Conservation (phyloP, 305 asterid species). For the Rubia peregrina region DNA sequence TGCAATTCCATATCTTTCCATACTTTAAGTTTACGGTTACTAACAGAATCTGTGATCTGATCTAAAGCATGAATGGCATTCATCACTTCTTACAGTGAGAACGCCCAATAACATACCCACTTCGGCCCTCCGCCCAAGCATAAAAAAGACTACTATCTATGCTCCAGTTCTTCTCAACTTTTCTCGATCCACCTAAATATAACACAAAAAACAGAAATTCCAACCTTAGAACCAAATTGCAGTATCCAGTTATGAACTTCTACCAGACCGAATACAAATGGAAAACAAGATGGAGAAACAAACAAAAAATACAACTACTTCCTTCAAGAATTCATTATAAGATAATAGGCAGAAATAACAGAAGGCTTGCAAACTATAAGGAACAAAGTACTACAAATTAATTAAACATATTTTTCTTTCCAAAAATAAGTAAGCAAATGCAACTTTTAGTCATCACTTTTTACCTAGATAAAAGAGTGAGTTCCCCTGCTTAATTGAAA, state of each 20-base stretch:
- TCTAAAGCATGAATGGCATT: not conserved
- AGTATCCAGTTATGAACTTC: not conserved
- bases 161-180: slow-evolving; percentile 55
- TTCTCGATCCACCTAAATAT: slow-evolving; percentile 70
- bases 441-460: not conserved
- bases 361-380: not conserved
- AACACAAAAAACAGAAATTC: slow-evolving; percentile 4
- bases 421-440: not conserved
- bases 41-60: not conserved
- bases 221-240: not conserved
- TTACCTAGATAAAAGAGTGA: slow-evolving; percentile 74
- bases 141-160: slow-evolving; percentile 61
- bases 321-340: not conserved
- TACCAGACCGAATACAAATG: not conserved
- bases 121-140: slow-evolving; percentile 71
- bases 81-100: not conserved
- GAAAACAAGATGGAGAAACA: not conserved
- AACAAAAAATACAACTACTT: too few species aligned
- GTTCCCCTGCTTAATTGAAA: slow-evolving; percentile 75
- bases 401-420: not conserved
- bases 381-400: not conserved
- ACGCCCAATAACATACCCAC: slow-evolving; percentile 50
- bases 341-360: not conserved
- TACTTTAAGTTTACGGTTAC: not conserved
- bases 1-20: not conserved